phyloP scores from a whole-genome alignment of 305 asterid genomes.

The Solanum hybrid region DNA sequence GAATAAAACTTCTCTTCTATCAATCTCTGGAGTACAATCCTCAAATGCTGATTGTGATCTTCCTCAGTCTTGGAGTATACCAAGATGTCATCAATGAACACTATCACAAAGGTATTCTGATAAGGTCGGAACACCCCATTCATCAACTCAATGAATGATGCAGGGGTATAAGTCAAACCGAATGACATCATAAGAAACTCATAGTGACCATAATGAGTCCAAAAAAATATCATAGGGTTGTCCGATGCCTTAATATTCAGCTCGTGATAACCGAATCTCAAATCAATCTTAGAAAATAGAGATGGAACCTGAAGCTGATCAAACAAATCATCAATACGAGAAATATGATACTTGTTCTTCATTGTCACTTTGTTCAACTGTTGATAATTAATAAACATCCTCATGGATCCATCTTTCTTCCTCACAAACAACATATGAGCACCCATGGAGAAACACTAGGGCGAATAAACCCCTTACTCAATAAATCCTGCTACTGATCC shows the following conservation, averaged over 20 bases:
- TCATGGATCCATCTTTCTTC: background rate
- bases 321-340: background rate
- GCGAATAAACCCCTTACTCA: background rate
- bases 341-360: background rate
- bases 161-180: background rate
- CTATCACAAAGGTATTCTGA: background rate
- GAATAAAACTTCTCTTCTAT: background rate
- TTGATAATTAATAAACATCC: background rate
- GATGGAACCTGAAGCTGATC: background rate
- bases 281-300: background rate
- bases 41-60: background rate
- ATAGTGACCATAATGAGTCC: background rate
- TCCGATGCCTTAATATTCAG: background rate
- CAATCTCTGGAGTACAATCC: background rate
- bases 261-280: too few species aligned
- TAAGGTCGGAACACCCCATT: background rate
- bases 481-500: background rate
- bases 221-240: background rate
- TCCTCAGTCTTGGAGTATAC: background rate
- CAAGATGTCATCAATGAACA: background rate
- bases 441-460: background rate
- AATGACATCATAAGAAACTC: background rate
- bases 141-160: background rate
- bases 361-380: background rate
- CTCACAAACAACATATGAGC: background rate